Base-by-base conservation (phyloP, 305 asterid species). In the Fraxinus latifolia region DNA sequence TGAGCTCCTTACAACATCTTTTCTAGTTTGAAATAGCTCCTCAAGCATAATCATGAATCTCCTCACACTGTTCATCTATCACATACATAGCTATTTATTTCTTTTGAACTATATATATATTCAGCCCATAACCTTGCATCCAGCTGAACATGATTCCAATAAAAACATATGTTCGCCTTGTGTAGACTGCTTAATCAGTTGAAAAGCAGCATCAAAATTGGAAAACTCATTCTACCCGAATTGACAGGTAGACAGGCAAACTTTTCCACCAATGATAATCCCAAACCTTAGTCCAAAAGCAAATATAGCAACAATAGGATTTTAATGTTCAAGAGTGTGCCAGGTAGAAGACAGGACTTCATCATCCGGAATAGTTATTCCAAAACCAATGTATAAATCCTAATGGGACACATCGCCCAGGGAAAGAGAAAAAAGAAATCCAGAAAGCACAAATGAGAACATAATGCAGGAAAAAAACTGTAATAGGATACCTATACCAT, bases 401-500 rank as follows among this genome's bases (percentile, higher is more conserved):
- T 25, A 83, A 27, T 58, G 21, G 15, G 33, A 21, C 74, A 19
- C 37, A 82, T 19, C 19, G 29, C 27, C 44, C 33, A 78, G 76
- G 60, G 3, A 68, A 27, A 47, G 74, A 76, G 77, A 72, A 17
- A 47, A 79, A 77, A 15, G n/a, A 80, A 83, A 70, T 39, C 58
- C 42, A 70, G 55, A 71, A 72, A 27, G 79, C 77, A 81, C 21
- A 82, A 32, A 39, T 6, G 37, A 47, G 23, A 68, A 47, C 33
- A 82, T 37, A 60, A 50, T 67, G 29, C 15, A 70, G 60, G 73
- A 75, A n/a, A n/a, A 17, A 42, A 58, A 32, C 55, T 78, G 84
- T 27, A 79, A 79, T 68, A 33, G 21, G 74, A 19, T 29, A 81
- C 67, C 31, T 33, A 39, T 37, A 70, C 7, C 80, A 25, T 88